These are phyloP conservation scores for Neonectria sp. DNA, from an alignment of 2,329 filamentous ascomycete species.

Conservation along the genomic window DNA sequence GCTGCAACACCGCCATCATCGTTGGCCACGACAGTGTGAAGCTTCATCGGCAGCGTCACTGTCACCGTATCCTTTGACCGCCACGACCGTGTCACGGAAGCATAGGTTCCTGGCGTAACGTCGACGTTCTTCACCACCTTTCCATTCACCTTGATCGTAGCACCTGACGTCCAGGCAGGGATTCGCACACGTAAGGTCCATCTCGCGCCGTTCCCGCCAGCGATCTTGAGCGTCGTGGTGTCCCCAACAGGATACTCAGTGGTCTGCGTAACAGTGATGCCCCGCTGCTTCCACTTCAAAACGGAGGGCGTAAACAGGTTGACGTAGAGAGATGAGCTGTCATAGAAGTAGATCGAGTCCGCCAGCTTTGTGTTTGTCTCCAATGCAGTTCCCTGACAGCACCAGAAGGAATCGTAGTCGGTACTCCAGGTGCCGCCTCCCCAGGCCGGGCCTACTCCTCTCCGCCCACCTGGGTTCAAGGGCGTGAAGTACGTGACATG, in stretches of 20 bases:
- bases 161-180: constrained; percentile 60
- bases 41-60: constrained; percentile 61
- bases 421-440: constrained; percentile 69
- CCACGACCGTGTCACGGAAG: constrained; percentile 59
- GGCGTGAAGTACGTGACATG: constrained; percentile 69
- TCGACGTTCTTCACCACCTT: constrained; percentile 44
- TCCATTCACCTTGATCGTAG: constrained; percentile 60
- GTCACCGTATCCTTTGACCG: constrained; percentile 58
- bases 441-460: constrained; percentile 67
- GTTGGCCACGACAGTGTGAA: constrained; percentile 62
- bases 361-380: constrained; percentile 69
- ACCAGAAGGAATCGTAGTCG: constrained; percentile 68
- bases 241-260: constrained; percentile 61
- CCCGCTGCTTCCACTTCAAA: constrained; percentile 59
- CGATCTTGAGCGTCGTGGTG: constrained; percentile 56
- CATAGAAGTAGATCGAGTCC: constrained; percentile 67
- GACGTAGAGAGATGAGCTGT: constrained; percentile 59
- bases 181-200: constrained; percentile 61
- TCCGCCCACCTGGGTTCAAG: constrained; percentile 61
- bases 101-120: constrained; percentile 56
- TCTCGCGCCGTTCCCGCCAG: constrained; percentile 49
- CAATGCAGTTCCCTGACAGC: constrained; percentile 66
- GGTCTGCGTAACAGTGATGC: constrained; percentile 58
- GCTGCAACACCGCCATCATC: constrained; percentile 61
- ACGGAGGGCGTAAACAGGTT: constrained; percentile 65